Evolutionary conservation across 2,329 filamentous ascomycete genomes (phyloP).

Genomic region (Chaetomiaceae sp.): DNA sequence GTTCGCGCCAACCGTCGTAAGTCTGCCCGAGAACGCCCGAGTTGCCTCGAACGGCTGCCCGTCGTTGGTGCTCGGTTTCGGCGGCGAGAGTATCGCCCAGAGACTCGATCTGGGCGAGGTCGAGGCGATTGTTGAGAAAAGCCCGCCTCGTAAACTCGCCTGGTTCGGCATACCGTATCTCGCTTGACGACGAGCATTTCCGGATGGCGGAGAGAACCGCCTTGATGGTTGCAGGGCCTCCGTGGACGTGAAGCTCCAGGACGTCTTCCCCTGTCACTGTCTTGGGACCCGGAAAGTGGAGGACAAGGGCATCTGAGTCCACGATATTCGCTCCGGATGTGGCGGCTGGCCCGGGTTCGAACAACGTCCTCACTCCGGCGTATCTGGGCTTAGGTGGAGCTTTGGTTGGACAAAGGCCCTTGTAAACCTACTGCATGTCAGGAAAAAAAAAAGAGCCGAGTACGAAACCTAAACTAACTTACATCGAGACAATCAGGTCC

Average conservation of each 20-base stretch:
- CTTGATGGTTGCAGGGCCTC: constrained; percentile 81
- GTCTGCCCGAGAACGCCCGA: constrained; percentile 64
- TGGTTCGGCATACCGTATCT: constrained; percentile 82
- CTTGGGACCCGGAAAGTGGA: constrained; percentile 75
- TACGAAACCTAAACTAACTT: constrained; percentile 28
- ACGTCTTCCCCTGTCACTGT: constrained; percentile 92
- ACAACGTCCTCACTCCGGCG: constrained; percentile 71
- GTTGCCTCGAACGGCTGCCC: constrained; percentile 74
- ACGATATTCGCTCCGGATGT: constrained; percentile 48
- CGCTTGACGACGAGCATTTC: constrained; percentile 35
- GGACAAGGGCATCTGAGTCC: constrained; percentile 73
- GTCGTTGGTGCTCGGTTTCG: constrained; percentile 89
- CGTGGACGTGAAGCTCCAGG: constrained; percentile 91
- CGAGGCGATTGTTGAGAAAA: constrained; percentile 80
- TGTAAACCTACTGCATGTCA: constrained; percentile 44
- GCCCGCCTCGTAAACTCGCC: constrained; percentile 93
- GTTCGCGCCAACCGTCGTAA: constrained; percentile 78
- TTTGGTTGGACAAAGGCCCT: constrained; percentile 46
- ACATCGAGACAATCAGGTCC: constrained; percentile 70
- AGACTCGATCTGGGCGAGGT: constrained; percentile 76
- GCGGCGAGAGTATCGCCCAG: constrained; percentile 60
- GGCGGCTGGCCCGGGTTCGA: constrained; percentile 41
- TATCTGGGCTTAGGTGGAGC: constrained; percentile 45
- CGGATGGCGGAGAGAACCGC: constrained; percentile 78
- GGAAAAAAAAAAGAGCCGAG: neutral